Base-by-base conservation (phyloP, 1,139 yeast species). In the Yueomyces sp. region DNA sequence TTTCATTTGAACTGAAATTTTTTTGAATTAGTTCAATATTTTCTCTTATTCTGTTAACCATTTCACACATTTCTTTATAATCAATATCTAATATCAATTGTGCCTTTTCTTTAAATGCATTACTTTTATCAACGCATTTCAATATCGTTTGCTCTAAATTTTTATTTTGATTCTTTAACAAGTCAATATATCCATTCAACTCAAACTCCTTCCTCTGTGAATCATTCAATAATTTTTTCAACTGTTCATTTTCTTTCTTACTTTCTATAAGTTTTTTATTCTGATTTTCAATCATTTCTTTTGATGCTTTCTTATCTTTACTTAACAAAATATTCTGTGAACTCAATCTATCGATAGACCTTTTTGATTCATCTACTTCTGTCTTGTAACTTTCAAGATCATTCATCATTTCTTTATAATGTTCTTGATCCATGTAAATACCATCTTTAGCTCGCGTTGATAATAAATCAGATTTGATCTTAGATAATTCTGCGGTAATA, bases 401-500 rank as follows among this genome's bases (percentile, higher is more conserved):
- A 43, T 64, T 65, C 45, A 72, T 65, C 34, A 79, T 49, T 35
- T 68, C 70, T 41, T 70, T 69, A 52, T 78, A 78, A 52, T 78
- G 78, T 5, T 64, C 69, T 40, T 75, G 76, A 50, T 76, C 76
- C 69, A 81, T 60, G 56, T 67, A 78, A 12, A 80, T 69, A 1
- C 87, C 87, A 51, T 77, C 81, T 53, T 73, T 79, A 11, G 66
- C 63, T 48, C 81, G 68, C 0, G 86, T 71, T 0, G 89, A 81
- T 39, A 67, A 57, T 38, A 80, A 60, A 54, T 81, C 87, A 27
- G 73, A 64, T 47, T 72, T 73, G 12, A 76, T 56, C 50, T 69
- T 72, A 4, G 74, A 66, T n/a, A 79, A 63, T 50, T 79, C 85
- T 12, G 64, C 64, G 1, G 79, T 70, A 39, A 80, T 64, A 46